phyloP scores from a whole-genome alignment of 148 eudicot genomes.

The Spergularia marina region DNA sequence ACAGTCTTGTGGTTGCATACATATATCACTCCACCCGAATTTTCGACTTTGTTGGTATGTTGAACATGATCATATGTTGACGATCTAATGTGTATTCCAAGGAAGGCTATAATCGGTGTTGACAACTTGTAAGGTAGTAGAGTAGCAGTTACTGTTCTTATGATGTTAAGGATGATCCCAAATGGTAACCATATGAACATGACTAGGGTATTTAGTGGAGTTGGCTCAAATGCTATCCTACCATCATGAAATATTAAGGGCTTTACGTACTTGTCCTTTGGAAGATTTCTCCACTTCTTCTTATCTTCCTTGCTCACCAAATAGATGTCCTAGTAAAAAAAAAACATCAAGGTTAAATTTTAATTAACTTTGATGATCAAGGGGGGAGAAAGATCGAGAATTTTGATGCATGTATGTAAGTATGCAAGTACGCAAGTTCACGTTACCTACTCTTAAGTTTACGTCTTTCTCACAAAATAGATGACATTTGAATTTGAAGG shows the following conservation, averaged over 20 bases:
- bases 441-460: too few relatives aligned
- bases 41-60: not conserved
- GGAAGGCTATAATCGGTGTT: slow-evolving; percentile 19
- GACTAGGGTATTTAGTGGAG: slow-evolving; percentile 22
- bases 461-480: too few relatives aligned
- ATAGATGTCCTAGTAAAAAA: slow-evolving; percentile 17
- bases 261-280: slow-evolving; percentile 26
- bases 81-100: slow-evolving; percentile 11
- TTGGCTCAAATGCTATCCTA: slow-evolving; percentile 29
- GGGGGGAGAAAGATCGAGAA: not conserved
- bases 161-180: slow-evolving; percentile 22
- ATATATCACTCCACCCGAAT: slow-evolving; percentile 16
- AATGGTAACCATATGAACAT: slow-evolving; percentile 34
- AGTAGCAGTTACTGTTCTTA: not conserved
- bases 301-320: slow-evolving; percentile 20
- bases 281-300: slow-evolving; percentile 21
- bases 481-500: too few relatives aligned
- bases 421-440: too few relatives aligned
- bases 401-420: not conserved
- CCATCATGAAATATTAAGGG: slow-evolving; percentile 38
- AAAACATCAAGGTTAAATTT: not conserved
- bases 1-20: slow-evolving; percentile 26
- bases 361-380: not conserved
- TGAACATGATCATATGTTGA: not conserved
- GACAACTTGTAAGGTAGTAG: slow-evolving; percentile 12